Base-by-base conservation (phyloP, 305 asterid species). In the Caryopteris hybrid region DNA sequence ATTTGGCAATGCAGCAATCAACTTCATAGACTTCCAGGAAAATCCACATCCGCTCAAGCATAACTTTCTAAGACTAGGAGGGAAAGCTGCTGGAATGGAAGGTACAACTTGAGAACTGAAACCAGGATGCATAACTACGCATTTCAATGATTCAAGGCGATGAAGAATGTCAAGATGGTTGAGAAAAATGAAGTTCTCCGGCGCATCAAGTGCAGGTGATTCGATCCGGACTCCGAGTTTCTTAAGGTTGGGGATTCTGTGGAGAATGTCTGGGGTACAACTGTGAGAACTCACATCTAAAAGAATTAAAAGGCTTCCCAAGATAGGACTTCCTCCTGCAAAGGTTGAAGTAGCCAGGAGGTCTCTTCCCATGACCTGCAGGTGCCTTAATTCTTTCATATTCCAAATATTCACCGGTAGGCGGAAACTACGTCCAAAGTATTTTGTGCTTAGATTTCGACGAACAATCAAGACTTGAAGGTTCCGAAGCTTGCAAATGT, bases 141-240 rank as follows among this genome's bases (percentile, higher is more conserved):
- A 64, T 56, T 76, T 76, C 51, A 70, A 64, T 27, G 68, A 48
- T 3, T 76, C 76, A 17, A 64, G 73, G 10, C 42, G 12, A n/a
- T 16, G 16, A 8, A 70, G 66, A 16, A 5, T 13, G 20, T 38
- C 17, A 29, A 76, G 47, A 18, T 27, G 16, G 16, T 42, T 20
- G 18, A 76, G 27, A n/a, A 52, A 48, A 50, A 48, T 45, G 45
- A 70, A 60, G 56, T 53, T 29, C 47, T 47, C 53, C 14, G 23
- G 29, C 13, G 2, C 29, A n/a, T 25, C 54, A 7, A 50, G 46
- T 2, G 20, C 54, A 9, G 46, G 46, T 29, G 45, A 23, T 17
- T 48, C 75, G 17, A 69, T 34, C 25, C 52, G 33, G 11, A 73
- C 22, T 25, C 77, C 77, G 36, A 73, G 27, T 12, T 65, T 65